A percentile compares a stretch with the other conserved stretches of the same genome.
phyloP scores from a whole-genome alignment of 495 filamentous ascomycete genomes.

The Recurvomyces mirabilis region DNA sequence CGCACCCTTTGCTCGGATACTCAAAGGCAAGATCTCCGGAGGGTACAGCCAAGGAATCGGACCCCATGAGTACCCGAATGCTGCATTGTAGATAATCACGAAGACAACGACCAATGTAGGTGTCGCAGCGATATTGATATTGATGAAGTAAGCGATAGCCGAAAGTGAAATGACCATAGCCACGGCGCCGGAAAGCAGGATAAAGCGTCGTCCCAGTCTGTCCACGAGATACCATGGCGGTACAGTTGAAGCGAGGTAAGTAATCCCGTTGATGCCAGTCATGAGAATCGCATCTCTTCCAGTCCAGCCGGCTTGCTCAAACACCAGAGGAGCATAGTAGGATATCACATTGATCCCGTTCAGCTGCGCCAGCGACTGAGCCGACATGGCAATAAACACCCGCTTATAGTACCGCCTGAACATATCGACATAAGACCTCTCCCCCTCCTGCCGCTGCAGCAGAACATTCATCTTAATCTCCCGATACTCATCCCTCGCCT shows the following conservation, averaged over 20 bases:
- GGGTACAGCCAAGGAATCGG: slow-evolving; percentile 98
- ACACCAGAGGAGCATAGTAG: slow-evolving; percentile 94
- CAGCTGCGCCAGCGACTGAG: slow-evolving; percentile 86
- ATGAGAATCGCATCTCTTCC: slow-evolving; percentile 87
- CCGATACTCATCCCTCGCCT: slow-evolving; percentile 85
- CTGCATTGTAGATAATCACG: slow-evolving; percentile 97
- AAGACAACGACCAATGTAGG: slow-evolving; percentile 79
- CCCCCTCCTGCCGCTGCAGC: slow-evolving; percentile 84
- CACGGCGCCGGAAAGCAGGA: slow-evolving; percentile 81
- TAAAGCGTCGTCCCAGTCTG: slow-evolving; percentile 77
- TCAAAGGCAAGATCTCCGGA: slow-evolving; percentile 90
- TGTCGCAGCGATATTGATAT: slow-evolving; percentile 65
- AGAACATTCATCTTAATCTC: slow-evolving; percentile 98
- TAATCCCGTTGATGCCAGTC: slow-evolving; percentile 92
- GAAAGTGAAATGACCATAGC: slow-evolving; percentile 89
- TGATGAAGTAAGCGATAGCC: slow-evolving; percentile 89
- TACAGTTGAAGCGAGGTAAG: slow-evolving; percentile 80
- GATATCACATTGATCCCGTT: slow-evolving; percentile 99
- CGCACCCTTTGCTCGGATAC: slow-evolving; percentile 94
- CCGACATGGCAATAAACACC: slow-evolving; percentile 98
- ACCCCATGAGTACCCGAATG: slow-evolving; percentile 98
- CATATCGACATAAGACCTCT: slow-evolving; percentile 87
- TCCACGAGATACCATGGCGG: slow-evolving; percentile 98
- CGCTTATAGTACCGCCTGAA: slow-evolving; percentile 84
- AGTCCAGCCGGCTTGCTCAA: slow-evolving; percentile 87